A percentile compares a stretch with the other conserved stretches of the same genome.
Evolutionary conservation across 2,329 filamentous ascomycete species (phyloP).

Genomic region (Leptoxyphium fumago): DNA sequence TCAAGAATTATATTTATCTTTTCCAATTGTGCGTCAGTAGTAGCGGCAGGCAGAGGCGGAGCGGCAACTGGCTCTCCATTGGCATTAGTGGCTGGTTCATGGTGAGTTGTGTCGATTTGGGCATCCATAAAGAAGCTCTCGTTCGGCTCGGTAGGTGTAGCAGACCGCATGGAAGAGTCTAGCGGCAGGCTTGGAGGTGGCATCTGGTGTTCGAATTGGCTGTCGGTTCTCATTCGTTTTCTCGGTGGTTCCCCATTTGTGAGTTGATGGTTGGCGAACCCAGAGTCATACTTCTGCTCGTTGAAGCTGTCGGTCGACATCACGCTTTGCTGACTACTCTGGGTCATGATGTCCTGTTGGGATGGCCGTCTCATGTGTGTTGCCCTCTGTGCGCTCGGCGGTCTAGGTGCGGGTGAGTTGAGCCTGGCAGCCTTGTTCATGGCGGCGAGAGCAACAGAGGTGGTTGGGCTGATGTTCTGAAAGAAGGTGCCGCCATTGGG

Average conservation of each 20-base stretch:
- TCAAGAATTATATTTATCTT: constrained; percentile 73
- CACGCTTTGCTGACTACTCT: constrained; percentile 68
- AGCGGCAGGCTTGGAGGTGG: constrained; percentile 22
- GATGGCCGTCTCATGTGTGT: constrained; percentile 55
- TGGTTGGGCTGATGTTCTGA: constrained; percentile 87
- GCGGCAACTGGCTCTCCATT: constrained; percentile 45
- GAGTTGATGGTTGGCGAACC: constrained; percentile 46
- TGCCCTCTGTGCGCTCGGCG: constrained; percentile 46
- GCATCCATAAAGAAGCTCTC: constrained; percentile 59
- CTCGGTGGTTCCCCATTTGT: constrained; percentile 53
- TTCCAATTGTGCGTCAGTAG: constrained; percentile 52
- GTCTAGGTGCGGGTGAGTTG: constrained; percentile 66
- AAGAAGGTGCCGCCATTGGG: constrained; percentile 73
- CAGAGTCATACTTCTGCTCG: constrained; percentile 44
- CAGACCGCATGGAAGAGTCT: constrained; percentile 43
- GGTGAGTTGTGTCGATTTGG: constrained; percentile 5
- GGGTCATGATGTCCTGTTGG: constrained; percentile 53
- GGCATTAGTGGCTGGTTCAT: constrained; percentile 22
- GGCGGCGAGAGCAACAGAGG: constrained; percentile 82
- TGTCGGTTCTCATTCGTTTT: constrained; percentile 50
- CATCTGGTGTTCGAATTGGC: constrained; percentile 14
- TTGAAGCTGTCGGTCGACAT: constrained; percentile 22
- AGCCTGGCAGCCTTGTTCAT: constrained; percentile 86
- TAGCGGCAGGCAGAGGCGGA: constrained; percentile 46
- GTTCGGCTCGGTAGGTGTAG: constrained; percentile 63